Base-by-base conservation (phyloP, 202 grass and related monocot genomes). In the Carex arenaria region DNA sequence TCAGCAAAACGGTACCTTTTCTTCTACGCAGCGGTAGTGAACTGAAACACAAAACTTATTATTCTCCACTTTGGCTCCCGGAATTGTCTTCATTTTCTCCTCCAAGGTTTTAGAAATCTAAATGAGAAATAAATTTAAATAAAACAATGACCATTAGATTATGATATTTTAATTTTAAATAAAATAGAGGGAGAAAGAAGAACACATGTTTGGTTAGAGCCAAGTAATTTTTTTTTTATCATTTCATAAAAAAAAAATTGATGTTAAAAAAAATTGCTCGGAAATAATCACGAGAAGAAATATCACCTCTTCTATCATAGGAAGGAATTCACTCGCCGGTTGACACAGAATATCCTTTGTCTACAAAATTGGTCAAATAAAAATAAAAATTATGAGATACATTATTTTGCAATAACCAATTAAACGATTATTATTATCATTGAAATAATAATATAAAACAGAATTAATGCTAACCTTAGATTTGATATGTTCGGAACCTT, bases 1-100 rank as follows among this genome's bases (percentile, higher is more conserved):
- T 36, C 28, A 11, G 15, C 2, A 78, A 77, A 59, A 59, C 2
- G 5, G 11, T 86, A 93, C 91, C 91, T 89, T 82, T 26, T 87
- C 89, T 18, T 97, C 94, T 17, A 97, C 94, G 69, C 91, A 84
- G 0, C 94, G 91, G 82, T 88, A 97, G 86, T 97, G 94, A 67
- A 97, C 91, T 19, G 94, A 94, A 4, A 92, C 57, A 79, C 94
- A 97, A 28, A 97, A 97, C 85, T 92, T 93, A 72, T 97, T 97
- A 77, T 97, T 84, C 85, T 97, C 94, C 86, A 97, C 88, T 83
- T 72, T 90, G 13, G 89, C 91, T 23, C 94, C 94, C 22, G 86
- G 88, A 40, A 91, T 92, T 10, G 34, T 12, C 28, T 82, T 76
- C 60, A 84, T 78, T 76, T 49, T 72, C 70, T 65, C 69, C 45